phyloP scores from a whole-genome alignment of 495 filamentous ascomycete genomes.

The Terfezia boudieri region DNA sequence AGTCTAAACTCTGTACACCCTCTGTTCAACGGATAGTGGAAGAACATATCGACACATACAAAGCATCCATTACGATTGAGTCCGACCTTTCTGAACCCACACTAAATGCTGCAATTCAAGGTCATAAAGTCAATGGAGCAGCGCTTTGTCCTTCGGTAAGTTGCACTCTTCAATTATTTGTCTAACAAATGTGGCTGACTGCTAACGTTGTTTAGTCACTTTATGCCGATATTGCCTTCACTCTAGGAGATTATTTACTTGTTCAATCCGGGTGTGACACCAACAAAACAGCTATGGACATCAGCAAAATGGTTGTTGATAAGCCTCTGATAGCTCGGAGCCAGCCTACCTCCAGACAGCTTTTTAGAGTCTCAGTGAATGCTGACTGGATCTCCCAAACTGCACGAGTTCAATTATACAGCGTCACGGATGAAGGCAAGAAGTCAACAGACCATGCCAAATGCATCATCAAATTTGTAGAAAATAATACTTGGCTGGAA shows the following conservation, averaged over 20 bases:
- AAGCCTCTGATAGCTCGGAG: conserved; percentile 44
- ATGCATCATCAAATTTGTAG: conserved; percentile 24
- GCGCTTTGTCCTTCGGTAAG: conserved; percentile 30
- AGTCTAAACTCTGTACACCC: not conserved
- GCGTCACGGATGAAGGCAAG: conserved; percentile 22
- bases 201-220: conserved; percentile 25
- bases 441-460: conserved; percentile 29
- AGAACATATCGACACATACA: conserved; percentile 31
- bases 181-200: not conserved
- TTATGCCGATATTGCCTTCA: conserved; percentile 60
- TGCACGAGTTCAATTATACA: conserved; percentile 17
- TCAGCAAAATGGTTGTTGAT: conserved; percentile 42
- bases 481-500: not conserved
- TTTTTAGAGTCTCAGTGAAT: conserved; percentile 13
- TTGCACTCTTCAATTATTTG: not conserved
- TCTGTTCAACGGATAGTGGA: conserved; percentile 24
- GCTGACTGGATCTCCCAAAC: conserved; percentile 8
- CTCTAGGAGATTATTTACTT: conserved; percentile 44
- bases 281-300: conserved; percentile 34
- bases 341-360: conserved; percentile 24
- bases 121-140: conserved; percentile 51
- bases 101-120: conserved; percentile 37
- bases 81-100: conserved; percentile 41
- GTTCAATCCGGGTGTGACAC: conserved; percentile 32
- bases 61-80: conserved; percentile 37